Base-by-base conservation (phyloP, 139 green algal species). In the Pseudopediastrum boryanum region DNA sequence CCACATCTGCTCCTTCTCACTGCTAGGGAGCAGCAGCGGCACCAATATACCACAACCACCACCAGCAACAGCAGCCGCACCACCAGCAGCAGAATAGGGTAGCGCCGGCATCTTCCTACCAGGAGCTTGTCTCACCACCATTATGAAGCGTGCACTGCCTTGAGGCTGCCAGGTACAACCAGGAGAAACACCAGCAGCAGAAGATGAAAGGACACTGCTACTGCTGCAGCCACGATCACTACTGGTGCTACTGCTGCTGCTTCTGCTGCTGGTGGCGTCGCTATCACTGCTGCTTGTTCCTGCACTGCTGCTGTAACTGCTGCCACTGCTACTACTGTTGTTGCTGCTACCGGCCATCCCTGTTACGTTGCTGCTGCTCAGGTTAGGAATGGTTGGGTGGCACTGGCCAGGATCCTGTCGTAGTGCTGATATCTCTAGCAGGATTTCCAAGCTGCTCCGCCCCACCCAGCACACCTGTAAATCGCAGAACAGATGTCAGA, bases 371-470 rank as follows among this genome's bases (percentile, higher is more conserved):
- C 38, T 52, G 73, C 7, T 46, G 25, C 35, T 51, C 13, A 59
- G 50, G 36, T 48, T 31, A 25, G 43, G 23, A 75, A 23, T 29
- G 29, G 35, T 36, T 19, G 21, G 52, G 42, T 36, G 44, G 54
- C 59, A 58, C 48, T 19, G 48, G 48, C 16, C 48, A 16, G 48
- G 48, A 19, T n/a, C 16, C 19, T 16, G 48, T 16, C 48, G 48
- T 16, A 16, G 16, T 72, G 73, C 43, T 31, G 8, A 58, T 7
- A 84, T 33, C 70, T 86, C 82, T 12, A 86, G 69, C 29, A 81
- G 50, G 10, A 86, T 76, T 64, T 83, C 70, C 81, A 85, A 80
- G 68, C 81, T 85, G 81, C 65, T 82, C 38, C 74, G 77, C 4
- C 81, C 81, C 13, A 68, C 58, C 81, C 81, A 85, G 25, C 52